phyloP scores from a whole-genome alignment of 306 rosid species.

The Quercus wislizeni region DNA sequence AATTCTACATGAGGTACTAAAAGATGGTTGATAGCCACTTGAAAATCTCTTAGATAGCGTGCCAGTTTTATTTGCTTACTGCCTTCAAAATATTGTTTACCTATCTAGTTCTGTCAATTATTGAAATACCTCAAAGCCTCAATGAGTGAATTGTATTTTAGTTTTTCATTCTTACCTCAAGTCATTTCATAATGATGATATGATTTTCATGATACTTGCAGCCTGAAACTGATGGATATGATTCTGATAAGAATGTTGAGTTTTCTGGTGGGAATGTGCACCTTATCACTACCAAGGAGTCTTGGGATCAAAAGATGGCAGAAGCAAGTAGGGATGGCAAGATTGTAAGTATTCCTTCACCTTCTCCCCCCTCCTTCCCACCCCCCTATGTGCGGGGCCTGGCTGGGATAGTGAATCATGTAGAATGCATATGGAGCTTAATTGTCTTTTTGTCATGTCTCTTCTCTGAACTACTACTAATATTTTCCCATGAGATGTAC shows the following conservation, averaged over 20 bases:
- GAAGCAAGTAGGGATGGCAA: slow-evolving; percentile 82
- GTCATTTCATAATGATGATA: slow-evolving; percentile 21
- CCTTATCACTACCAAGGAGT: slow-evolving; percentile 69
- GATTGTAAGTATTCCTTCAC: slow-evolving; percentile 55
- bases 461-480: slow-evolving; percentile 11
- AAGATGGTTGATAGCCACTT: neutral
- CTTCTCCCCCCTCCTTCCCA: neutral
- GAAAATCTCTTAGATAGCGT: neutral
- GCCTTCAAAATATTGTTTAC: neutral
- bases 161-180: neutral
- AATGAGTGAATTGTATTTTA: neutral
- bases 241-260: slow-evolving; percentile 58
- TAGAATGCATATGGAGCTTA: slow-evolving; percentile 13
- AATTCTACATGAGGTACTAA: neutral
- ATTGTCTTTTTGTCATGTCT: slow-evolving; percentile 4
- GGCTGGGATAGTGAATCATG: neutral
- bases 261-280: slow-evolving; percentile 69
- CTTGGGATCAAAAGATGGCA: slow-evolving; percentile 83
- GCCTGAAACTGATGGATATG: slow-evolving; percentile 39
- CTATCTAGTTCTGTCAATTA: slow-evolving; percentile 5
- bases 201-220: slow-evolving; percentile 38
- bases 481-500: neutral
- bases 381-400: neutral
- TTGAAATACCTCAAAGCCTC: slow-evolving; percentile 12
- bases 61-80: neutral